Base-by-base conservation (phyloP, 1,284 basidiomycete species). In the Sanguinoderma infundibulare region DNA sequence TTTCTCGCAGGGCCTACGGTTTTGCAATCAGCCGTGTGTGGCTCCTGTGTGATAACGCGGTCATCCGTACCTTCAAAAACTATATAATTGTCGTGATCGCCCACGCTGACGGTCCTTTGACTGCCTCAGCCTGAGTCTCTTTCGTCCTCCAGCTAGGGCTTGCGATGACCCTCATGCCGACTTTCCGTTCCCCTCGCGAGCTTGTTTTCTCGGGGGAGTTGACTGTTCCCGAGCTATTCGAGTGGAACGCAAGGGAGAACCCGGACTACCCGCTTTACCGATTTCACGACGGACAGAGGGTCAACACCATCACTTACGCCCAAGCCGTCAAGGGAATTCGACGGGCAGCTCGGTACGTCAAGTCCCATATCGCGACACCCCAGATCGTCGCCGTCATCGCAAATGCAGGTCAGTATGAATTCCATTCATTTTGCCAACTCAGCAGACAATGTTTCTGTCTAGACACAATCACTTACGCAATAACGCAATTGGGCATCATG, bases 211-310 rank as follows among this genome's bases (percentile, higher is more conserved):
- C 60, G 8, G 55, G 50, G 22, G 50, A 49, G 20, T 38, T 77
- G n/a, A 71, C 72, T 3, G 24, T 79, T 12, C 72, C 75, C 1
- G 72, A 79, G 50, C 55, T 78, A 1, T 75, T 73, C 55, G 76
- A 78, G 35, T 75, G 71, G 69, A 73, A 79, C 49, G 68, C 68
- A 5, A 55, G 66, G 36, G 61, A 75, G 50, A 78, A 69, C 52
- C 69, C 74, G 2, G 58, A 74, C 10, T 73, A 75, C 58, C 72
- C 75, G 2, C 57, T 78, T 1, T 79, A 76, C 59, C 61, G 69
- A 3, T 80, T 42, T 35, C 50, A 64, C n/a, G 59, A 64, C 15
- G 63, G 59, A 26, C 26, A 47, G 3, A 49, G 59, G 36, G 17
- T 53, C 20, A 58, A 55, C 22, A 55, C 40, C 30, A 59, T 67